Conservation (phyloP, 352 stramenopile genomes). For the Globisporangium acanthophoron region DNA sequence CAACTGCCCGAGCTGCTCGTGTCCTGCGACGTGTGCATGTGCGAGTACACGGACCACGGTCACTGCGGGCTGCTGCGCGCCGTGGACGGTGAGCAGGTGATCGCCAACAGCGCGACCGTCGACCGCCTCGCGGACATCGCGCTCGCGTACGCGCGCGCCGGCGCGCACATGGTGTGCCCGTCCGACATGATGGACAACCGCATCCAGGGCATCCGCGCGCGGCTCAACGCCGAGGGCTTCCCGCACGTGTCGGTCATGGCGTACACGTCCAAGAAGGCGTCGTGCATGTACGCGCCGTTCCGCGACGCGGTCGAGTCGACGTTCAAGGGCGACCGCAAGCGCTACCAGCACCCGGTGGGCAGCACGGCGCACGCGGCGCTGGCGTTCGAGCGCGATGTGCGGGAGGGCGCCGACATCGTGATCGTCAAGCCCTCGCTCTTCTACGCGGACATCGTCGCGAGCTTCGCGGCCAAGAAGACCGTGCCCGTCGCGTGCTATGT, state of each 20-base stretch:
- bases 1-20: slow-evolving; percentile 75
- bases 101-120: slow-evolving; percentile 96
- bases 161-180: slow-evolving; percentile 96
- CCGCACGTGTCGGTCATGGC: slow-evolving; percentile 98
- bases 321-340: slow-evolving; percentile 94
- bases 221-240: slow-evolving; percentile 94
- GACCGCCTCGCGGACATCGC: slow-evolving; percentile 95
- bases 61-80: slow-evolving; percentile 77
- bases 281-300: slow-evolving; percentile 95
- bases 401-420: slow-evolving; percentile 96
- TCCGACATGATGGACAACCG: slow-evolving; percentile 98
- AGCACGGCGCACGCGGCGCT: slow-evolving; percentile 77
- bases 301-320: slow-evolving; percentile 96
- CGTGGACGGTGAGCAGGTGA: slow-evolving; percentile 93
- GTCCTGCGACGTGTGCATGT: slow-evolving; percentile 87
- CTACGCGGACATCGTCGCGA: slow-evolving; percentile 97
- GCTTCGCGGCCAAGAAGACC: slow-evolving; percentile 88
- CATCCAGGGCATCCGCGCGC: slow-evolving; percentile 92
- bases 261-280: slow-evolving; percentile 98
- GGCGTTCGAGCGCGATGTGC: slow-evolving; percentile 73
- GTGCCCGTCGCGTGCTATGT: slow-evolving; percentile 98
- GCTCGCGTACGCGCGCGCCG: slow-evolving; percentile 93
- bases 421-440: slow-evolving; percentile 99
- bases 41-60: slow-evolving; percentile 88
- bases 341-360: slow-evolving; percentile 94